A percentile compares a stretch with the other conserved stretches of the same genome.
These are phyloP conservation scores for Tripterygium wilfordii DNA, from an alignment of 177 flowering plant species.

Conservation along the genomic window DNA sequence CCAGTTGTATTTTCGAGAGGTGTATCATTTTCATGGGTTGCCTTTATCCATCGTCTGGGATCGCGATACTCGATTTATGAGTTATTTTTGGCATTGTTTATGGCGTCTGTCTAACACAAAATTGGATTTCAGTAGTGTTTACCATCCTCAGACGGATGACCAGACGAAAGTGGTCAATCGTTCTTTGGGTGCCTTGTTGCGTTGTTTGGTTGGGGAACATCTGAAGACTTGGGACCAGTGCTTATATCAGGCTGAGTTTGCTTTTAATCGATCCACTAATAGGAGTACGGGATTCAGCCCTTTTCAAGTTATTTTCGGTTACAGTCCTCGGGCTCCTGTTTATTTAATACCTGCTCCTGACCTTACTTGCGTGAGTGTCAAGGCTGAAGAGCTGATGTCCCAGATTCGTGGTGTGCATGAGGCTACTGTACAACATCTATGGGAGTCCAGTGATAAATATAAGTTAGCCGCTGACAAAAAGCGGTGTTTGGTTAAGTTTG, in stretches of 20 bases:
- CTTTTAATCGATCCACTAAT: too few relatives aligned
- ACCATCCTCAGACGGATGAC: background rate
- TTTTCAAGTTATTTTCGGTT: too few relatives aligned
- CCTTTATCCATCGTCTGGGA: background rate
- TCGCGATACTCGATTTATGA: background rate
- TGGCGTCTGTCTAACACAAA: background rate
- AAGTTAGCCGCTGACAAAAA: too few relatives aligned
- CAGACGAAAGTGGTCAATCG: background rate
- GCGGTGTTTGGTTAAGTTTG: too few relatives aligned
- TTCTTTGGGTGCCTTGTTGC: background rate
- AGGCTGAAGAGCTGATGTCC: too few relatives aligned
- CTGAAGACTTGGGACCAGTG: background rate
- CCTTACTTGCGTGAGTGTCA: too few relatives aligned
- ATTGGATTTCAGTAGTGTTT: background rate
- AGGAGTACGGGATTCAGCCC: too few relatives aligned
- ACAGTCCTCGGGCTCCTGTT: too few relatives aligned
- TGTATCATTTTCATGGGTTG: background rate
- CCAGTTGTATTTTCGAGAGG: background rate
- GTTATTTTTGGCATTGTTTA: background rate
- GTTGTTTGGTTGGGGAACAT: background rate
- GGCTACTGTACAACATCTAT: too few relatives aligned
- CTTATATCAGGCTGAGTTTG: background rate
- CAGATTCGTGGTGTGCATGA: too few relatives aligned
- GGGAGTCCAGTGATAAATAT: too few relatives aligned
- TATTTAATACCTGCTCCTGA: too few relatives aligned